phyloP scores from a whole-genome alignment of 1,284 basidiomycete species.

The Athelia psychrophila region DNA sequence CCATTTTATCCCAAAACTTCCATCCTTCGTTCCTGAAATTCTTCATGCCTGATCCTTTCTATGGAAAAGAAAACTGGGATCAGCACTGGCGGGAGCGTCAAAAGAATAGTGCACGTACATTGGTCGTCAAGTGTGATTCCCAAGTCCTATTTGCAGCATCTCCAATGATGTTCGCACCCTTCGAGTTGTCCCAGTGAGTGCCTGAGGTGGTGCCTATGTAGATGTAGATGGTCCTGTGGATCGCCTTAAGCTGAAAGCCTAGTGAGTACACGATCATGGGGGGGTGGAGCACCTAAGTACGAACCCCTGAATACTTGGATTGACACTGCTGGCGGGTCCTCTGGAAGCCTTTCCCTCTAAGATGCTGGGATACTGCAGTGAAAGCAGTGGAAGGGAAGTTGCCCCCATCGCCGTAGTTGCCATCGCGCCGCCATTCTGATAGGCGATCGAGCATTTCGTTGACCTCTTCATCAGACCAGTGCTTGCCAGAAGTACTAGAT shows the following conservation, averaged over 20 bases:
- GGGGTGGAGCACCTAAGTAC: background rate
- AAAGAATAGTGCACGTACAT: background rate
- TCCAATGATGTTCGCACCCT: background rate
- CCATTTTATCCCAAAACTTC: background rate
- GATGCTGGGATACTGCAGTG: background rate
- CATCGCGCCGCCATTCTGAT: background rate
- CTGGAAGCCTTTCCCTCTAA: background rate
- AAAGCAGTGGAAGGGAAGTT: background rate
- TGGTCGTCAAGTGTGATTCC: background rate
- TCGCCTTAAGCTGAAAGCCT: background rate
- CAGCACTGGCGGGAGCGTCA: background rate
- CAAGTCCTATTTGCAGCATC: background rate
- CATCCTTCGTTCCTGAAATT: background rate
- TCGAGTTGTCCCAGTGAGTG: background rate
- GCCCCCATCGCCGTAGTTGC: background rate
- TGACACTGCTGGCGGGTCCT: background rate
- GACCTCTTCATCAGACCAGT: too few relatives aligned
- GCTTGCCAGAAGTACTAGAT: too few relatives aligned
- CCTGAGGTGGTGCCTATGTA: background rate
- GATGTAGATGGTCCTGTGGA: background rate
- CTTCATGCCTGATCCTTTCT: background rate
- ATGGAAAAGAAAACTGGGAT: background rate
- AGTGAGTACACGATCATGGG: background rate
- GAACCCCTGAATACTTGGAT: background rate
- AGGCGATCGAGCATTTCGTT: too few relatives aligned